phyloP scores from a whole-genome alignment of 495 filamentous ascomycete species.

The Neurospora sp. region DNA sequence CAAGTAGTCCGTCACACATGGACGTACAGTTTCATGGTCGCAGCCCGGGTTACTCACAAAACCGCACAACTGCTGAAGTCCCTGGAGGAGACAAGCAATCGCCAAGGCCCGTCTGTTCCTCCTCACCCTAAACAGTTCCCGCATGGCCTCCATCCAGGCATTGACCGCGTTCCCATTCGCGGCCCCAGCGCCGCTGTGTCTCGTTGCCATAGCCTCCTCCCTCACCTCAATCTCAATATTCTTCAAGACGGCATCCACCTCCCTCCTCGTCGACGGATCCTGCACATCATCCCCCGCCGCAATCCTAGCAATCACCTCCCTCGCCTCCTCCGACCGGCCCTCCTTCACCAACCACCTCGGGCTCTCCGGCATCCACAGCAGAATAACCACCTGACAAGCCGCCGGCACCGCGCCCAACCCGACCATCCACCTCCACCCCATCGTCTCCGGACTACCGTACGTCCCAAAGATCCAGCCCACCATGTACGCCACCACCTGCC shows the following conservation, averaged over 20 bases:
- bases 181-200: conserved; percentile 15
- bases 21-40: background rate
- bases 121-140: conserved; percentile 47
- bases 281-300: conserved; percentile 8
- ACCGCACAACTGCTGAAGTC: conserved; percentile 80
- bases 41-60: conserved; percentile 46
- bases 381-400: conserved; percentile 52
- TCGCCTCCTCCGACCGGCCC: conserved; percentile 48
- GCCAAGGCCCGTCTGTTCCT: conserved; percentile 68
- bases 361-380: conserved; percentile 69
- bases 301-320: conserved; percentile 51
- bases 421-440: conserved; percentile 84
- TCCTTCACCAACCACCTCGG: conserved; percentile 77
- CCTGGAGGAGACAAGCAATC: conserved; percentile 80
- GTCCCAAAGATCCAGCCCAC: conserved; percentile 59
- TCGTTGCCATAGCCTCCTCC: conserved; percentile 48
- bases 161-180: conserved; percentile 9
- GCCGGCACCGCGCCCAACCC: conserved; percentile 76
- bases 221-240: conserved; percentile 59
- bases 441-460: conserved; percentile 31
- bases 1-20: background rate
- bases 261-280: conserved; percentile 18
- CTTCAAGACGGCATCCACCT: conserved; percentile 48
- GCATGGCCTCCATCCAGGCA: conserved; percentile 34
- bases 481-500: conserved; percentile 79